These are phyloP conservation scores for Lentinula novae-zelandiae DNA, from an alignment of 1,284 basidiomycete species.

Conservation along the genomic window DNA sequence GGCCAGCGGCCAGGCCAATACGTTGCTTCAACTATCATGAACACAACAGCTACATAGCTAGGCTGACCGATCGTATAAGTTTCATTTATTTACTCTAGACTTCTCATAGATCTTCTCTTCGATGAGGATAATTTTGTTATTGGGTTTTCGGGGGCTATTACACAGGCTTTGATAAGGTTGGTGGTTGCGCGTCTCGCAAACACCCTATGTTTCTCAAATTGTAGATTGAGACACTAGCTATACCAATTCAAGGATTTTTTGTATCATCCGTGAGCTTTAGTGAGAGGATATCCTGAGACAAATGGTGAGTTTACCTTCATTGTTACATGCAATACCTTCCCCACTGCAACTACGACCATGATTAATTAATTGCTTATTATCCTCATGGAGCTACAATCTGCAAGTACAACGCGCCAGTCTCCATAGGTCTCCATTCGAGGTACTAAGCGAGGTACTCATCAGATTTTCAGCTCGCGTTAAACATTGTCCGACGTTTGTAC, in stretches of 20 bases:
- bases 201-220: not conserved
- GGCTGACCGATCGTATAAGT: not conserved
- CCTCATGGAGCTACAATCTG: not conserved
- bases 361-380: not conserved
- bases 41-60: not conserved
- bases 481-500: too few species aligned
- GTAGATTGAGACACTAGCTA: not conserved
- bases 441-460: not conserved
- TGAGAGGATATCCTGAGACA: not conserved
- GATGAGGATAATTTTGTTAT: not conserved
- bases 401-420: too few species aligned
- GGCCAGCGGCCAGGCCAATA: not conserved
- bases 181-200: constrained; percentile 1
- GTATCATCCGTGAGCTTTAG: not conserved
- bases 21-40: not conserved
- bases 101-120: not conserved
- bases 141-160: not conserved
- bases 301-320: not conserved
- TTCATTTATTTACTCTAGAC: not conserved
- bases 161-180: not conserved
- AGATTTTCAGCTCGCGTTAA: not conserved
- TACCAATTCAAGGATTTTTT: not conserved
- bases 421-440: not conserved
- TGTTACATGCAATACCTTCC: not conserved
- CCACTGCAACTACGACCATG: not conserved